These are phyloP conservation scores for Aspergillus uvarum DNA, from an alignment of 2,329 filamentous ascomycete genomes.

Conservation along the genomic window DNA sequence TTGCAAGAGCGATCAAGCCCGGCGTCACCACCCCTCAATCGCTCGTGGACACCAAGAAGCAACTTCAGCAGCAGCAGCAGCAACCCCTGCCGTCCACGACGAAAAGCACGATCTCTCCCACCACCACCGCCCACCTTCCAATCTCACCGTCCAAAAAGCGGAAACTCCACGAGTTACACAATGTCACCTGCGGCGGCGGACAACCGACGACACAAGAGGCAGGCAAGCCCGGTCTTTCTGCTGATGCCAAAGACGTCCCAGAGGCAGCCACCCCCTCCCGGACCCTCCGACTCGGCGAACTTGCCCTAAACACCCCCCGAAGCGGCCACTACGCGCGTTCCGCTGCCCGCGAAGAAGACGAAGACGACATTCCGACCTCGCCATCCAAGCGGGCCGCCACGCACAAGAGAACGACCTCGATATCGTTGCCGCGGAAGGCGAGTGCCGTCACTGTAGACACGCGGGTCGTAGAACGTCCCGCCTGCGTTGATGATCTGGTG, in stretches of 20 bases:
- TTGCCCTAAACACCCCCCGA: conserved; percentile 35
- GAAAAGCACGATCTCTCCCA: not conserved
- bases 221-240: conserved; percentile 1
- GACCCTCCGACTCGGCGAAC: conserved; percentile 32
- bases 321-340: conserved; percentile 26
- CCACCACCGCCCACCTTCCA: conserved; percentile 22
- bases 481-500: conserved; percentile 54
- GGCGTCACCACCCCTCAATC: conserved; percentile 20
- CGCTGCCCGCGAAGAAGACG: not conserved
- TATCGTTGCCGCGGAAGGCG: not conserved
- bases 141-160: conserved; percentile 43
- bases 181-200: conserved; percentile 29
- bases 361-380: conserved; percentile 17
- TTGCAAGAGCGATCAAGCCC: conserved; percentile 47
- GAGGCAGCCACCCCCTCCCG: conserved; percentile 34
- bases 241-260: not conserved
- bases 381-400: conserved; percentile 26
- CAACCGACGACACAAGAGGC: conserved; percentile 5
- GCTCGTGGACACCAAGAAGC: conserved; percentile 33
- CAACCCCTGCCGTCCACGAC: not conserved
- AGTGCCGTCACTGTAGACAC: not conserved
- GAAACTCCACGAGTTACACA: conserved; percentile 37
- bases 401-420: not conserved
- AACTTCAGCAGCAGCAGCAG: not conserved
- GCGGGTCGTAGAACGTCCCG: conserved; percentile 15